A percentile compares a stretch with the other conserved stretches of the same genome.
phyloP scores from a whole-genome alignment of 2,329 filamentous ascomycete species.

The Exophiala mesophila region DNA sequence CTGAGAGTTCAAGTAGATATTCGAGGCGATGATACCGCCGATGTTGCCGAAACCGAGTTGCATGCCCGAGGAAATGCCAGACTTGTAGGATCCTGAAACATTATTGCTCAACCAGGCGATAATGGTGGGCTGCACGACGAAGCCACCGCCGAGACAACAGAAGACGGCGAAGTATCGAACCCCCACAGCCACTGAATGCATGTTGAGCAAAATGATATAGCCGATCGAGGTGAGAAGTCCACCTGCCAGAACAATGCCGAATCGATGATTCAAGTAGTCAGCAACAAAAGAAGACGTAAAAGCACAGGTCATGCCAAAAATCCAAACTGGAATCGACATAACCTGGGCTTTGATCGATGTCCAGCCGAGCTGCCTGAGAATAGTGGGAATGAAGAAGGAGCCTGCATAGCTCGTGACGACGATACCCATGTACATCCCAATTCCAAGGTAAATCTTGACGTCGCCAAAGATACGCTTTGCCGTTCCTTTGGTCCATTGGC shows the following conservation, averaged over 20 bases:
- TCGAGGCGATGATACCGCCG: constrained; percentile 33
- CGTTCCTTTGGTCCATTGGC: constrained; percentile 27
- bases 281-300: constrained; percentile 28
- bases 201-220: constrained; percentile 31
- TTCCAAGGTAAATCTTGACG: constrained; percentile 31
- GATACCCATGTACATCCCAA: constrained; percentile 31
- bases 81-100: constrained; percentile 27
- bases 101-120: constrained; percentile 30
- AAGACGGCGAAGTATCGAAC: constrained; percentile 29
- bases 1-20: constrained; percentile 35
- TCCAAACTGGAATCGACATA: constrained; percentile 33
- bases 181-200: constrained; percentile 20
- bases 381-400: constrained; percentile 33
- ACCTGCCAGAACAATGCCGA: constrained; percentile 32
- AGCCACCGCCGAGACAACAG: constrained; percentile 27
- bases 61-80: constrained; percentile 34
- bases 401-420: constrained; percentile 32
- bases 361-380: constrained; percentile 33
- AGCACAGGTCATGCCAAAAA: constrained; percentile 27
- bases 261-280: constrained; percentile 30
- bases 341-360: constrained; percentile 29
- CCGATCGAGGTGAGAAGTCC: constrained; percentile 31
- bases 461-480: constrained; percentile 29
- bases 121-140: constrained; percentile 28
- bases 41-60: constrained; percentile 30